Evolutionary conservation across 2,329 filamentous ascomycete species (phyloP).

Genomic region (Ramichloridium luteum): DNA sequence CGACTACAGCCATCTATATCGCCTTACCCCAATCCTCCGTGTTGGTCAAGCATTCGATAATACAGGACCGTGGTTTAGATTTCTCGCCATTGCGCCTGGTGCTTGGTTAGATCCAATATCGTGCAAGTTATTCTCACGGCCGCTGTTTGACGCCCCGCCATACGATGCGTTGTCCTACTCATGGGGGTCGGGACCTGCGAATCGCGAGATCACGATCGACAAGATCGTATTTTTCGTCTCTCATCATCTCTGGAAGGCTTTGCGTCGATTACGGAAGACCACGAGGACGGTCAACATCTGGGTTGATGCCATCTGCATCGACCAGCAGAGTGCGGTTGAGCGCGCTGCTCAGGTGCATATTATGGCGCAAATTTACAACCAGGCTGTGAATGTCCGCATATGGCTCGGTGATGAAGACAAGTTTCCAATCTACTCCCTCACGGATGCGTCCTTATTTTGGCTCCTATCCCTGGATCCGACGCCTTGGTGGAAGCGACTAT

Average conservation of each 20-base stretch:
- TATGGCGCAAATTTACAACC: conserved; percentile 26
- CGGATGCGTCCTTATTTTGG: not conserved
- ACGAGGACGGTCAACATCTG: conserved; percentile 17
- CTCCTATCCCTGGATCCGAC: not conserved
- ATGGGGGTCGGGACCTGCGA: too few species aligned
- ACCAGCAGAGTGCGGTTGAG: conserved; percentile 21
- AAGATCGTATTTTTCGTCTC: not conserved
- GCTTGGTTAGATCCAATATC: not conserved
- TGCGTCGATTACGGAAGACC: not conserved
- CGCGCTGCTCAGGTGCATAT: conserved; percentile 25
- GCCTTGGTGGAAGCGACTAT: conserved; percentile 1
- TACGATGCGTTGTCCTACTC: conserved; percentile 4
- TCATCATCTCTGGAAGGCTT: not conserved
- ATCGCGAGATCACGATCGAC: not conserved
- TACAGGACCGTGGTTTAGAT: not conserved
- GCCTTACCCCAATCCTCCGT: too few species aligned
- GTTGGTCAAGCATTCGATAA: too few species aligned
- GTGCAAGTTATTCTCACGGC: not conserved
- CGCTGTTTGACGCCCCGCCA: not conserved
- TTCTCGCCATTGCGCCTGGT: not conserved
- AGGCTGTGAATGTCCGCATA: conserved; percentile 5
- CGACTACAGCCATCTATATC: too few species aligned
- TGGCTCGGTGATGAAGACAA: conserved; percentile 8
- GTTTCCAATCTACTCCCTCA: not conserved
- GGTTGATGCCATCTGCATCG: conserved; percentile 28